Conservation (phyloP, 208 protist species). For the Vickermania ingenoplastis region DNA sequence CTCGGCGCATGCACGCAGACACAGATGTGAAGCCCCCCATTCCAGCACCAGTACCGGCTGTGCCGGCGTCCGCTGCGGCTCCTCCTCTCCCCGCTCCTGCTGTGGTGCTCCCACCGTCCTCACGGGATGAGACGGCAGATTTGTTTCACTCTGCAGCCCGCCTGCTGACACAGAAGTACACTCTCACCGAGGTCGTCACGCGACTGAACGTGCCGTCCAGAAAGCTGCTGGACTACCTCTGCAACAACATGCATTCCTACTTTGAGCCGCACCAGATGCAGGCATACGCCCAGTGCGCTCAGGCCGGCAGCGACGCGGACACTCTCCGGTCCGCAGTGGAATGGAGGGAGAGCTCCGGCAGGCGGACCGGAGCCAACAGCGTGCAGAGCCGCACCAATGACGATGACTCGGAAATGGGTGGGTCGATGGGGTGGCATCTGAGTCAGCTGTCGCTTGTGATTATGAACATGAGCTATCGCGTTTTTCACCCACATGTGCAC, state of each 20-base stretch:
- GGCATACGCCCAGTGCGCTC: conserved; percentile 33
- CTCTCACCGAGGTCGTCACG: conserved; percentile 26
- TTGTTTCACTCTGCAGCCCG: conserved; percentile 69
- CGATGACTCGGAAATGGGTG: conserved; percentile 25
- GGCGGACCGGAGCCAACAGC: background rate
- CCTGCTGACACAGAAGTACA: conserved; percentile 76
- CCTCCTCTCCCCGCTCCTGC: background rate
- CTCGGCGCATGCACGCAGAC: background rate
- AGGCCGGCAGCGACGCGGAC: conserved; percentile 41
- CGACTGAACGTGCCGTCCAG: conserved; percentile 48
- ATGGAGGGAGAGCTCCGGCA: background rate
- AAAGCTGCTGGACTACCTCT: conserved; percentile 60
- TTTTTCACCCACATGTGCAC: conserved; percentile 32
- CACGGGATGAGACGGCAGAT: conserved; percentile 64
- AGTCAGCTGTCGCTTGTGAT: conserved; percentile 28
- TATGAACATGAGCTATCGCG: conserved; percentile 32
- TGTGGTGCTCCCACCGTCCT: conserved; percentile 12
- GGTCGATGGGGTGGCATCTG: conserved; percentile 22
- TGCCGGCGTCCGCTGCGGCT: background rate
- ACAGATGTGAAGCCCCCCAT: background rate
- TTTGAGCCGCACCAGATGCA: conserved; percentile 44
- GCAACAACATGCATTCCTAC: conserved; percentile 63
- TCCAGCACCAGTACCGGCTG: background rate
- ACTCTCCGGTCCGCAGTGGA: conserved; percentile 28
- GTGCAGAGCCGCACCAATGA: conserved; percentile 17